phyloP scores from a whole-genome alignment of 371 early-diverging fungal genomes.

The Lichtheimia ramosa region DNA sequence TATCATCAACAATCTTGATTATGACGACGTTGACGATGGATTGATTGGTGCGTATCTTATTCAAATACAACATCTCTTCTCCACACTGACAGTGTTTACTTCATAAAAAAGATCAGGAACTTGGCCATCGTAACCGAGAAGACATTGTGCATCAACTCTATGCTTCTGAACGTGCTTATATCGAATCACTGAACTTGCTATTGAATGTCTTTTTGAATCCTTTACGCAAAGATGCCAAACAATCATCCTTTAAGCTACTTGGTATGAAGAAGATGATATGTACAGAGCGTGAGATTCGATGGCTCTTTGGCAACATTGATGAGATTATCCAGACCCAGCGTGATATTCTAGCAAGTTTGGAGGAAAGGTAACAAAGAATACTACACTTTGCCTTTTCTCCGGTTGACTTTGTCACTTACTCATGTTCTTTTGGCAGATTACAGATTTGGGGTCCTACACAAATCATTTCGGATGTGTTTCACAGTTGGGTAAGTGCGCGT shows the following conservation, averaged over 20 bases:
- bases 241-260: constrained; percentile 34
- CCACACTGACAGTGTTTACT: neutral
- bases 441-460: constrained; percentile 24
- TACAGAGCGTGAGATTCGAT: constrained; percentile 40
- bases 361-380: constrained; percentile 31
- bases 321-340: constrained; percentile 25
- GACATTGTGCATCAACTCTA: constrained; percentile 32
- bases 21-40: constrained; percentile 44
- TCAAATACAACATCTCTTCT: neutral
- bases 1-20: constrained; percentile 41
- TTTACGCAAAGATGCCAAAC: constrained; percentile 33
- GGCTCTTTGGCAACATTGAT: constrained; percentile 45
- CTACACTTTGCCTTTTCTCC: constrained; percentile 2
- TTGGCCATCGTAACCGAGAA: constrained; percentile 38
- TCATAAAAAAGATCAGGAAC: constrained; percentile 32
- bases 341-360: constrained; percentile 18
- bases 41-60: constrained; percentile 29
- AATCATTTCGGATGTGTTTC: constrained; percentile 25
- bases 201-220: constrained; percentile 26
- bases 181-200: constrained; percentile 26
- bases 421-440: neutral
- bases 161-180: constrained; percentile 31
- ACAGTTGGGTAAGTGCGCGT: constrained; percentile 13
- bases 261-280: constrained; percentile 43
- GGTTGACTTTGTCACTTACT: neutral